Evolutionary conservation across 2,329 filamentous ascomycete genomes (phyloP).

Genomic region (Aspergillus sp.): DNA sequence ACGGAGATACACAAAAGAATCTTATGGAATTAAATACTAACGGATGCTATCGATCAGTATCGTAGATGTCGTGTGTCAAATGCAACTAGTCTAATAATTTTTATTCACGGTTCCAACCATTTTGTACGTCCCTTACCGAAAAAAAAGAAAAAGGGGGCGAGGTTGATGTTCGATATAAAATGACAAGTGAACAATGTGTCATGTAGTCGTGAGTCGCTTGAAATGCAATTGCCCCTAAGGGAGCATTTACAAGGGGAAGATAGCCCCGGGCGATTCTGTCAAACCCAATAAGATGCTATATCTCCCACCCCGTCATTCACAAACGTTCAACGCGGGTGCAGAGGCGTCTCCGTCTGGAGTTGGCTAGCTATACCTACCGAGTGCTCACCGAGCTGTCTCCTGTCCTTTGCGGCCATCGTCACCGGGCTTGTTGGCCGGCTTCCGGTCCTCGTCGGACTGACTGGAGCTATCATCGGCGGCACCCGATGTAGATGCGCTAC

Average conservation of each 20-base stretch:
- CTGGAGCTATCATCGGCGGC: slow-evolving; percentile 50
- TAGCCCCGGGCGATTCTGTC: neutral
- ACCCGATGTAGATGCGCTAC: slow-evolving; percentile 42
- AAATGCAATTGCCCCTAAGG: slow-evolving; percentile 30
- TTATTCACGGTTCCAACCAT: slow-evolving; percentile 13
- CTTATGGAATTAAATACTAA: slow-evolving; percentile 12
- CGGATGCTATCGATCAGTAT: slow-evolving; percentile 15
- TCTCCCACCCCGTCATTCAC: slow-evolving; percentile 14
- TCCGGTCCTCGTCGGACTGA: slow-evolving; percentile 51
- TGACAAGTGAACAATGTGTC: slow-evolving; percentile 24
- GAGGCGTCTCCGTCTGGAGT: neutral
- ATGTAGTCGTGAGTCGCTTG: slow-evolving; percentile 32
- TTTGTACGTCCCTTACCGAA: slow-evolving; percentile 1
- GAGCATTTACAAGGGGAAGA: slow-evolving; percentile 18
- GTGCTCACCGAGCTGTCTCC: neutral
- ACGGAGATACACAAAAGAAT: neutral
- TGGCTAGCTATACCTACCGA: slow-evolving; percentile 34
- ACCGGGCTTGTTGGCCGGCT: slow-evolving; percentile 57
- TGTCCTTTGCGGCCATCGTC: slow-evolving; percentile 12
- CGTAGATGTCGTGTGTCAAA: slow-evolving; percentile 15
- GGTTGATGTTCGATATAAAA: slow-evolving; percentile 24
- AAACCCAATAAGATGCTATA: slow-evolving; percentile 15
- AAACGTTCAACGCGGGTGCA: neutral
- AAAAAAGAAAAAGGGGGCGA: neutral
- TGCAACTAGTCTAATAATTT: slow-evolving; percentile 16